Conservation (phyloP, 148 eudicot species). For the Rhododendron ferrugineum region DNA sequence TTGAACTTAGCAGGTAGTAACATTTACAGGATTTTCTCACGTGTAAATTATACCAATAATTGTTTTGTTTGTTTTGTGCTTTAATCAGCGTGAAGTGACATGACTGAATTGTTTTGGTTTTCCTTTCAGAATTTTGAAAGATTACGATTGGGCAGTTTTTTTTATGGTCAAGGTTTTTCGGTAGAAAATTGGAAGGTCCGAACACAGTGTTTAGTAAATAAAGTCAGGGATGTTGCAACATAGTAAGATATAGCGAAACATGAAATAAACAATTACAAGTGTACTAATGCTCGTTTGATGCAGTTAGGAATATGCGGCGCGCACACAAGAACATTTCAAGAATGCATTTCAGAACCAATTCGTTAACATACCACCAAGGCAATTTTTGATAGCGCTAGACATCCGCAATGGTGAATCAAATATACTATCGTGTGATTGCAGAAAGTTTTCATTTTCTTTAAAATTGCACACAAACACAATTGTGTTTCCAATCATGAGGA, state of each 20-base stretch:
- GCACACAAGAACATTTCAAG: neutral
- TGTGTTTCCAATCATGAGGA: neutral
- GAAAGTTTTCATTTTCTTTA: neutral
- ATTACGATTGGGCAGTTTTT: neutral
- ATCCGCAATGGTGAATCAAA: neutral
- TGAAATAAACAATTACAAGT: neutral
- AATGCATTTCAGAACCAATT: neutral
- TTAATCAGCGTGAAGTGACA: neutral
- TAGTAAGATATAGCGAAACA: neutral
- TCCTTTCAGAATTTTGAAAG: neutral
- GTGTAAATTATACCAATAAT: neutral
- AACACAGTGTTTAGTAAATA: neutral
- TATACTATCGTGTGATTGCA: neutral
- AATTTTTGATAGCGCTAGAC: neutral
- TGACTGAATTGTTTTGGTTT: neutral
- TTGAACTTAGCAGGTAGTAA: slow-evolving; percentile 87
- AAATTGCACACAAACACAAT: neutral
- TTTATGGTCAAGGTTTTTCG: neutral
- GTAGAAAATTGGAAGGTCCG: neutral
- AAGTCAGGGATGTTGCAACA: neutral
- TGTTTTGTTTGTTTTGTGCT: neutral
- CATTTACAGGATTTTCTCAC: neutral
- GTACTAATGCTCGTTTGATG: neutral
- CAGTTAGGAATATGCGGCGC: neutral
- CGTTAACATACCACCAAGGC: neutral